Conservation (phyloP, 805 yeast genomes). For the Torulaspora gathmanii region DNA sequence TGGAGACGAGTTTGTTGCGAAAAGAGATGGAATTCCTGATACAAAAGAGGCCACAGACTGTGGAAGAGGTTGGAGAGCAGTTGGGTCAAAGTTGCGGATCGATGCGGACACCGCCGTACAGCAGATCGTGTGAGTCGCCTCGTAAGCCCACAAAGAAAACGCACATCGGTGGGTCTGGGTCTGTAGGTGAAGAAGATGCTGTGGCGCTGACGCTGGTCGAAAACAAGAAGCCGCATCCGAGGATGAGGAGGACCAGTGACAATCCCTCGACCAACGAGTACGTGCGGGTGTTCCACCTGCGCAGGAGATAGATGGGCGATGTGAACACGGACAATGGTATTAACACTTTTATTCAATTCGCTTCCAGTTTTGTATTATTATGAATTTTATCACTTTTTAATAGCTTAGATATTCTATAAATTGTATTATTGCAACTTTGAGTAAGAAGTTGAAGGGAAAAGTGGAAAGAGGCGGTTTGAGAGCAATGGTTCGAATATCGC, state of each 20-base stretch:
- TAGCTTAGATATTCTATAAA: too few species aligned
- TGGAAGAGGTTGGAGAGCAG: constrained; percentile 1
- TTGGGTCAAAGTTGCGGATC: neutral
- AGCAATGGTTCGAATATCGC: constrained; percentile 30
- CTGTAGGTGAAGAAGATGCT: constrained; percentile 2
- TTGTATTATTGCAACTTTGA: too few species aligned
- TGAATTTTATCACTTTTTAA: neutral
- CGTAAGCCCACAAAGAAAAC: neutral
- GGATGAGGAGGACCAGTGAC: constrained; percentile 31
- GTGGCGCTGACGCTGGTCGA: constrained; percentile 20
- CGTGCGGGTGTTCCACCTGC: constrained; percentile 32
- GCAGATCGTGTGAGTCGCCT: neutral
- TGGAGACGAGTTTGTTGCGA: constrained; percentile 24
- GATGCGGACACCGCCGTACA: constrained; percentile 2
- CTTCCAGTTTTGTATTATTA: constrained; percentile 1
- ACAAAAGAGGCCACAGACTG: constrained; percentile 13
- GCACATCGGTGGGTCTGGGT: neutral
- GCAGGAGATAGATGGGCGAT: neutral
- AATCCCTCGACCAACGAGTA: constrained; percentile 29
- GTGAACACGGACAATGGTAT: neutral
- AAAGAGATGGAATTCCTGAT: constrained; percentile 28
- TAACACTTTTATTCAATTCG: neutral
- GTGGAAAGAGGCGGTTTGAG: neutral
- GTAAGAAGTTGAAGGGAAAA: neutral
- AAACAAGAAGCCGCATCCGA: constrained; percentile 31